phyloP scores from a whole-genome alignment of 495 filamentous ascomycete species.

The Neurospora cerealis region DNA sequence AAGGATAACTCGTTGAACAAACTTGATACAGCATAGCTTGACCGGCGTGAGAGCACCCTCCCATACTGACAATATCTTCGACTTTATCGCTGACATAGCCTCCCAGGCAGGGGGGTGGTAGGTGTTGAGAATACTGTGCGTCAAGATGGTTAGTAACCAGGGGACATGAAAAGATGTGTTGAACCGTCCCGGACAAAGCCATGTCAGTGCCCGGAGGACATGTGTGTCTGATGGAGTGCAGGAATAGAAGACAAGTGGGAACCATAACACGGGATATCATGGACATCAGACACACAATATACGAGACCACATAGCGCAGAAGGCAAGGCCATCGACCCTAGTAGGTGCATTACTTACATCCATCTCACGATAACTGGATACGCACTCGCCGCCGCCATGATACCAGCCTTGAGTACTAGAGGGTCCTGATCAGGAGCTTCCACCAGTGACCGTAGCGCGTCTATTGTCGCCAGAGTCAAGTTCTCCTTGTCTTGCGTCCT shows the following conservation, averaged over 20 bases:
- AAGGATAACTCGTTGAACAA: conserved; percentile 84
- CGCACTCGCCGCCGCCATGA: conserved; percentile 79
- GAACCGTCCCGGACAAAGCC: background rate
- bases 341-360: conserved; percentile 58
- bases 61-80: conserved; percentile 78
- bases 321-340: background rate
- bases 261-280: conserved; percentile 6
- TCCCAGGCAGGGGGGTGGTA: conserved; percentile 76
- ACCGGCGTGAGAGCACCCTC: conserved; percentile 68
- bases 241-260: background rate
- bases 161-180: background rate
- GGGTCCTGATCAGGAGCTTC: conserved; percentile 64
- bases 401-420: conserved; percentile 65
- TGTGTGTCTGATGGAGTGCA: background rate
- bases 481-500: conserved; percentile 63
- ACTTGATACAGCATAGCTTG: conserved; percentile 92
- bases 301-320: conserved; percentile 15
- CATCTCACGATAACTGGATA: conserved; percentile 87
- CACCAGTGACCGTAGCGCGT: conserved; percentile 57
- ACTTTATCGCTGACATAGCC: conserved; percentile 79
- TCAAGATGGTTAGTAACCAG: background rate
- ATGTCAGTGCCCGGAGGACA: background rate
- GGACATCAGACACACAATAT: conserved; percentile 11
- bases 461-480: conserved; percentile 59
- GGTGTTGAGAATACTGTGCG: conserved; percentile 67